phyloP scores from a whole-genome alignment of 345 rosid species.

The Raphanus sativus region DNA sequence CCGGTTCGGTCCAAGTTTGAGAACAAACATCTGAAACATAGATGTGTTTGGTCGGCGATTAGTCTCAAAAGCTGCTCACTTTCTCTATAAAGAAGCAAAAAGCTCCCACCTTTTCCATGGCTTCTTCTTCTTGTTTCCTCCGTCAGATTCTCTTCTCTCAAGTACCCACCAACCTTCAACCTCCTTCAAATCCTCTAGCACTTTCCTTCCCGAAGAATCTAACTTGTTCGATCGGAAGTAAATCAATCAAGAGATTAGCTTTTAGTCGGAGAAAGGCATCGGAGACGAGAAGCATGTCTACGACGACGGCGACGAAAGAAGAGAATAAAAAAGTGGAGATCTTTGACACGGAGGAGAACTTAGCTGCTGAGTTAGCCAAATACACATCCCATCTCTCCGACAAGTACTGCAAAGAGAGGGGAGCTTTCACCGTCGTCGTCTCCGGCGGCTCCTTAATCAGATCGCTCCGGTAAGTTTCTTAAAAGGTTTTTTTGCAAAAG shows the following conservation, averaged over 20 bases:
- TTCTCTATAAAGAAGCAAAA: slow-evolving; percentile 3
- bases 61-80: slow-evolving; percentile 22
- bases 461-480: slow-evolving; percentile 50
- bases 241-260: slow-evolving; percentile 7
- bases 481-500: not conserved
- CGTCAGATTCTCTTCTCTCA: slow-evolving; percentile 26
- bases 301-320: not conserved
- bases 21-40: not conserved
- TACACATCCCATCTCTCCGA: slow-evolving; percentile 66
- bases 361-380: slow-evolving; percentile 62
- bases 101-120: slow-evolving; percentile 6
- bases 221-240: slow-evolving; percentile 3
- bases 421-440: slow-evolving; percentile 70
- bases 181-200: not conserved
- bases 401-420: slow-evolving; percentile 62
- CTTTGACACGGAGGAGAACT: slow-evolving; percentile 59
- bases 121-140: slow-evolving; percentile 33
- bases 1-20: not conserved
- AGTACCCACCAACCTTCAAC: not conserved
- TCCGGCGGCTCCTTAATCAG: slow-evolving; percentile 79
- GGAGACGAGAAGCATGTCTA: slow-evolving; percentile 36
- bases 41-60: slow-evolving; percentile 10
- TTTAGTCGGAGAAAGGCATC: slow-evolving; percentile 34
- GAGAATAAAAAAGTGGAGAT: slow-evolving; percentile 51
- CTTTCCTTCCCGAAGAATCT: not conserved